These are phyloP conservation scores for Neurospora sp. DNA, from an alignment of 495 filamentous ascomycete genomes.

Conservation along the genomic window DNA sequence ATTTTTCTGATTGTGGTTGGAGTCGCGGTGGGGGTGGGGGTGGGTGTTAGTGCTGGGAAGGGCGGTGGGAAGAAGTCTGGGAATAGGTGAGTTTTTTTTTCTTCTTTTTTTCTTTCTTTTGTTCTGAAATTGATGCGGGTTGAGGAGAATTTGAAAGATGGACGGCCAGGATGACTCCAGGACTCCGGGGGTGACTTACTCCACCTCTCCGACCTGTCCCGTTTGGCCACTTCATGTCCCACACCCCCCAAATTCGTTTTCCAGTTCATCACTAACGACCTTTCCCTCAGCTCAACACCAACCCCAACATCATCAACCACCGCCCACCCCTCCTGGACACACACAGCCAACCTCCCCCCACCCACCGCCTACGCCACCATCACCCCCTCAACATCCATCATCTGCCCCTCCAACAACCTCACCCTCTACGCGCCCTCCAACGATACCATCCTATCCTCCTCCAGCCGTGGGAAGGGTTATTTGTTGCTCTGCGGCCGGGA, in stretches of 20 bases:
- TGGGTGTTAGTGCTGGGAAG: slow-evolving; percentile 13
- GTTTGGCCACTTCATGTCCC: neutral
- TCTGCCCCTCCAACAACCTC: slow-evolving; percentile 24
- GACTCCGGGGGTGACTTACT: neutral
- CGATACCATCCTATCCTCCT: neutral
- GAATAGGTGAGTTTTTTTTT: slow-evolving; percentile 1
- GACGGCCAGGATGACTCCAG: neutral
- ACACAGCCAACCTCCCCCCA: slow-evolving; percentile 2
- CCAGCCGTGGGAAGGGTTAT: slow-evolving; percentile 7
- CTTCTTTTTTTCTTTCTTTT: neutral
- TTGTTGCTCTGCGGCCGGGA: slow-evolving; percentile 27
- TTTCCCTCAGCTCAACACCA: neutral
- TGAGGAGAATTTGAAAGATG: neutral
- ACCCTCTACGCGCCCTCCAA: slow-evolving; percentile 19
- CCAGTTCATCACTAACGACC: neutral
- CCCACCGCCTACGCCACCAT: slow-evolving; percentile 5
- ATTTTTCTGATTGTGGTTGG: slow-evolving; percentile 18
- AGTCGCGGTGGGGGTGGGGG: slow-evolving; percentile 20
- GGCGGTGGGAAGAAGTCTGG: neutral
- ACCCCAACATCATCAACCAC: neutral
- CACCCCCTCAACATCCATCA: slow-evolving; percentile 1
- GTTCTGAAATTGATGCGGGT: neutral
- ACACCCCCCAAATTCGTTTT: neutral
- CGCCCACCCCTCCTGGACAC: neutral
- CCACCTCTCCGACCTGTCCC: neutral